Percentiles rank a stretch among this genome's conserved stretches.
These are phyloP conservation scores for Bolboschoenoplectus hybrid DNA, from an alignment of 202 grass and related monocot genomes.

Conservation along the genomic window DNA sequence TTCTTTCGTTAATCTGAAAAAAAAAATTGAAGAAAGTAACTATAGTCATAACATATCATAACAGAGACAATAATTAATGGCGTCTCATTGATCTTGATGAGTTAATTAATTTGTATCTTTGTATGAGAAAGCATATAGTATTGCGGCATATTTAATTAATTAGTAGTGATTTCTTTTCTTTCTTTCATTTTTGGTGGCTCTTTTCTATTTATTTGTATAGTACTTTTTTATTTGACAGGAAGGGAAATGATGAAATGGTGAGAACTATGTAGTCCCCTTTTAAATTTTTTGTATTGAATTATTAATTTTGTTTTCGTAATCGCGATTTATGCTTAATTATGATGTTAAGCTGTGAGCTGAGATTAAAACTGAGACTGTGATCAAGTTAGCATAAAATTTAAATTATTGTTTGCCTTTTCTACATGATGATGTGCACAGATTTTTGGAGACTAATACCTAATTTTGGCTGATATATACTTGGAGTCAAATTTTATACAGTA, in stretches of 20 bases:
- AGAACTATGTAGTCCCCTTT: background rate
- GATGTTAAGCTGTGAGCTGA: background rate
- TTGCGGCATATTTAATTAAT: background rate
- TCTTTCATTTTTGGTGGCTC: background rate
- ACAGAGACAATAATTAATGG: conserved; percentile 16
- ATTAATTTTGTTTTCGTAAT: background rate
- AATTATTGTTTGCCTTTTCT: background rate
- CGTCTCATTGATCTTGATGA: background rate
- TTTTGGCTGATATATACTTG: background rate
- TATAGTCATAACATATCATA: conserved; percentile 24
- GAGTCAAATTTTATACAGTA: background rate
- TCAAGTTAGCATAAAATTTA: background rate
- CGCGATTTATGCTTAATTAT: background rate
- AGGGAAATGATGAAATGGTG: background rate
- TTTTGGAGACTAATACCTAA: conserved; percentile 5
- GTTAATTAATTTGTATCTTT: background rate
- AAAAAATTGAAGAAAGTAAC: background rate
- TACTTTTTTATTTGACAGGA: conserved; percentile 3
- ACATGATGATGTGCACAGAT: background rate
- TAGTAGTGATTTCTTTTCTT: background rate
- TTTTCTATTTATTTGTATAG: conserved; percentile 16
- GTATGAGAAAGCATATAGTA: conserved; percentile 14
- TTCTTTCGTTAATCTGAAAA: conserved; percentile 21
- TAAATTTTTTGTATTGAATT: background rate
- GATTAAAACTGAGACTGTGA: background rate